Evolutionary conservation across 495 filamentous ascomycete genomes (phyloP).

Genomic region (Annulohypoxylon nitens): DNA sequence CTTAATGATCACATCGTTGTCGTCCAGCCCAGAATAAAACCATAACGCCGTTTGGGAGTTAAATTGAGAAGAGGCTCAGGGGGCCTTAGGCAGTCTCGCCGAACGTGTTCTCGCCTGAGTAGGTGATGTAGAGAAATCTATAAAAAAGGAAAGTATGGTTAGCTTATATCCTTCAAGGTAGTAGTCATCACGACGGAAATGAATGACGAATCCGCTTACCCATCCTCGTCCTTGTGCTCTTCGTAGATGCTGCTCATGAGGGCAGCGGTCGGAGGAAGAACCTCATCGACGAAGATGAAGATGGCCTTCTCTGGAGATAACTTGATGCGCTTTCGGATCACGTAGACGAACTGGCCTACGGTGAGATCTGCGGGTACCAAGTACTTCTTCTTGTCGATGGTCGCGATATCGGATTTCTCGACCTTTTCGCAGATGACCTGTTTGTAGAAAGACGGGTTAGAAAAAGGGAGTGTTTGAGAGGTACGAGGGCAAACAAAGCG

Average conservation of each 20-base stretch:
- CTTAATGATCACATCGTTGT: constrained; percentile 42
- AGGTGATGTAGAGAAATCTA: constrained; percentile 75
- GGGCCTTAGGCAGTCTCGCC: constrained; percentile 64
- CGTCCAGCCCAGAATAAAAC: constrained; percentile 43
- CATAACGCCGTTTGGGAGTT: constrained; percentile 40
- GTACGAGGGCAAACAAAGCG: constrained; percentile 22
- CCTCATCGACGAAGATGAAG: constrained; percentile 99
- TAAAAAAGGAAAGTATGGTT: constrained; percentile 28
- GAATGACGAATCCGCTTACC: constrained; percentile 57
- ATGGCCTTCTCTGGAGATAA: constrained; percentile 99
- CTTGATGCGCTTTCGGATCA: constrained; percentile 99
- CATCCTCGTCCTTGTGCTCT: constrained; percentile 91
- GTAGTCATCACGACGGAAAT: constrained; percentile 34
- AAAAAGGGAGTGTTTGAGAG: not conserved
- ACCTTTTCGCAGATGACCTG: constrained; percentile 99
- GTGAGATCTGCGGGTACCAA: constrained; percentile 97
- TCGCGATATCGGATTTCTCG: constrained; percentile 98
- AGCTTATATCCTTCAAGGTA: constrained; percentile 35
- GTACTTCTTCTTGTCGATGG: constrained; percentile 99
- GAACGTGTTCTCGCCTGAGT: constrained; percentile 99
- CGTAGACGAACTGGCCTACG: constrained; percentile 99
- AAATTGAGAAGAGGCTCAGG: constrained; percentile 13
- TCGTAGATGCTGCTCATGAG: constrained; percentile 99
- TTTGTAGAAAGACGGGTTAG: constrained; percentile 25
- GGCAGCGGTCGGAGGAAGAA: constrained; percentile 94